A percentile compares a stretch with the other conserved stretches of the same genome.
Conservation (phyloP, 2,329 filamentous ascomycete genomes). For the Aureobasidium sp. region DNA sequence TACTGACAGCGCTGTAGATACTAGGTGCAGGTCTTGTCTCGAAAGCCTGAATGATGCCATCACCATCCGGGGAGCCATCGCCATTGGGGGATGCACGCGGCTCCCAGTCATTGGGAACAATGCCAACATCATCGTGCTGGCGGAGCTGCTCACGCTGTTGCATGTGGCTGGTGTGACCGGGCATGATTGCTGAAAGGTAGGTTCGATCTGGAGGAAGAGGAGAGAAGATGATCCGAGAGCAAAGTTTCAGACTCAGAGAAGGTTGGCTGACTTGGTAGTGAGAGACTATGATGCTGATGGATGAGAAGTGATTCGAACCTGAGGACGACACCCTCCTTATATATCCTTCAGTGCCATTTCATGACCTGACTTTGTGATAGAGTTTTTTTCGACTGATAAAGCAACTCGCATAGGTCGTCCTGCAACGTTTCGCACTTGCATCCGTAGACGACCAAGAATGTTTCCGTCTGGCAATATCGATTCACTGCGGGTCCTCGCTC, state of each 20-base stretch:
- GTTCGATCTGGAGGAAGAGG: not conserved
- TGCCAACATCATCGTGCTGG: conserved; percentile 23
- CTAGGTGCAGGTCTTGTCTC: not conserved
- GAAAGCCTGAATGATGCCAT: conserved; percentile 20
- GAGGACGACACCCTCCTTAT: conserved; percentile 5
- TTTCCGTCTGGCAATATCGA: not conserved
- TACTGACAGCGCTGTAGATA: not conserved
- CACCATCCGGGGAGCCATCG: no score
- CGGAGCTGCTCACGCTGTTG: conserved; percentile 16
- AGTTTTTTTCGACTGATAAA: conserved; percentile 12
- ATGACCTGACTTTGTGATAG: conserved; percentile 8
- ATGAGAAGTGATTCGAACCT: not conserved
- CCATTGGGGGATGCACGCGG: conserved; percentile 23
- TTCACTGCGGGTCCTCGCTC: not conserved
- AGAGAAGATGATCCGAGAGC: no score
- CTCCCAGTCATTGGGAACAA: conserved; percentile 22
- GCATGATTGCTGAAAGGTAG: conserved; percentile 1
- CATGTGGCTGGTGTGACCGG: conserved; percentile 2
- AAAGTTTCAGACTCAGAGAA: not conserved
- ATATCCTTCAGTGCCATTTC: not conserved
- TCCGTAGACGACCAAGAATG: not conserved
- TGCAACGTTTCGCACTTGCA: conserved; percentile 6
- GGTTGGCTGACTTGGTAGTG: not conserved
- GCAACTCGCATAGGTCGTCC: conserved; percentile 12
- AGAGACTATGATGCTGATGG: not conserved